Evolutionary conservation across 2,329 filamentous ascomycete species (phyloP).

Genomic region (Pestalotiopsis fici): DNA sequence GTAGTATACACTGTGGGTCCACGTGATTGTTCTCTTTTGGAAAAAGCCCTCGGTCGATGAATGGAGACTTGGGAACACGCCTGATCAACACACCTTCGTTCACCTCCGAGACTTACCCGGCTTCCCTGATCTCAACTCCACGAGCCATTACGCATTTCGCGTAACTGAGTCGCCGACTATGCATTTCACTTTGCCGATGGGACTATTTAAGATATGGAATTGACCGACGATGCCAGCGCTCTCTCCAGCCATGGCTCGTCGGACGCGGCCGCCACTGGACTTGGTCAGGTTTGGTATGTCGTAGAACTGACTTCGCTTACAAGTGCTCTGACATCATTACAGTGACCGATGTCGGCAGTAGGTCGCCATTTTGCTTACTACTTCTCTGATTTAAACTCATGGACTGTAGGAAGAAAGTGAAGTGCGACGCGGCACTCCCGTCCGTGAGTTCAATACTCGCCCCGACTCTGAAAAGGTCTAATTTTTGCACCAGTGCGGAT

Average conservation of each 20-base stretch:
- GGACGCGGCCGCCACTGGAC: not conserved
- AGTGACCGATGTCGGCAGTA: constrained; percentile 4
- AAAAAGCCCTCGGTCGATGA: not conserved
- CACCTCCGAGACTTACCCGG: not conserved
- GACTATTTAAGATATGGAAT: not conserved
- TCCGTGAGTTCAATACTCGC: not conserved
- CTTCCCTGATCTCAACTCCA: not conserved
- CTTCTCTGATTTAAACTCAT: not conserved
- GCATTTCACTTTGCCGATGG: not conserved
- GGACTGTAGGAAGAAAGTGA: constrained; percentile 1
- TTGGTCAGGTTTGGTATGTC: constrained; percentile 5
- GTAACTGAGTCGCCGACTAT: not conserved
- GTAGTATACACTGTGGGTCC: not conserved
- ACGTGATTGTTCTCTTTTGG: not conserved
- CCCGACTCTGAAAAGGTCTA: not conserved
- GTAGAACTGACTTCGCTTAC: not conserved
- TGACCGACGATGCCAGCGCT: not conserved
- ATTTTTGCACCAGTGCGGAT: not conserved
- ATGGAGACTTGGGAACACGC: not conserved
- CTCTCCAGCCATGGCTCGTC: not conserved
- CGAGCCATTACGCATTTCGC: not conserved
- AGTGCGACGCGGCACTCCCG: constrained; percentile 5
- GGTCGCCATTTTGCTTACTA: not conserved
- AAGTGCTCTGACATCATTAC: not conserved
- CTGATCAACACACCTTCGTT: not conserved